Percentiles rank a stretch among this genome's conserved stretches.
Conservation (phyloP, 2,329 filamentous ascomycete genomes). For the Bipolaris bicolor region DNA sequence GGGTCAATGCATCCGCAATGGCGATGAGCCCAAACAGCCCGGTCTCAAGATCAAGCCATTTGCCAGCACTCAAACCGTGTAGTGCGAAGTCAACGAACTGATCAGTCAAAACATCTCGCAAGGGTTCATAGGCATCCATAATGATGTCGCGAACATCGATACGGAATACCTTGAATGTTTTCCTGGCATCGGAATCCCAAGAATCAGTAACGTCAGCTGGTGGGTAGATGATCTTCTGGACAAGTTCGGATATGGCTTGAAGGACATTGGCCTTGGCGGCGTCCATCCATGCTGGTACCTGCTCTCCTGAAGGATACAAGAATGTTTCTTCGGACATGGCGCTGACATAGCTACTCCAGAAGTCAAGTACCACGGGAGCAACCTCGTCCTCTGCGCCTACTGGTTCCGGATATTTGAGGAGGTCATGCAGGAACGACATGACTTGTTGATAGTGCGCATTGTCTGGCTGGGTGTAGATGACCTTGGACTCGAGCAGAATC, state of each 20-base stretch:
- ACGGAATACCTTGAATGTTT: constrained; percentile 73
- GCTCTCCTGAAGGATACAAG: constrained; percentile 39
- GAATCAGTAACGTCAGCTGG: constrained; percentile 60
- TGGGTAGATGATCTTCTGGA: constrained; percentile 73
- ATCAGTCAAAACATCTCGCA: constrained; percentile 54
- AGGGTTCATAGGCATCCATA: constrained; percentile 69
- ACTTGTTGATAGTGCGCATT: constrained; percentile 43
- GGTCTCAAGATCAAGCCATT: constrained; percentile 60
- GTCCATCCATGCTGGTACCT: constrained; percentile 61
- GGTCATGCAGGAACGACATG: constrained; percentile 62
- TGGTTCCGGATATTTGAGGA: constrained; percentile 70
- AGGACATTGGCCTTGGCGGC: constrained; percentile 65
- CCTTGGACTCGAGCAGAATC: constrained; percentile 41
- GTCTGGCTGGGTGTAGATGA: constrained; percentile 57
- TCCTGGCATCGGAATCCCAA: constrained; percentile 74
- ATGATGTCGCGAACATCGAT: constrained; percentile 81
- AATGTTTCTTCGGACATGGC: constrained; percentile 63
- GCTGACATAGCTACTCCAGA: constrained; percentile 80
- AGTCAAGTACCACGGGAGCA: constrained; percentile 76
- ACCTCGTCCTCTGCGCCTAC: constrained; percentile 76
- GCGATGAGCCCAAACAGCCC: constrained; percentile 68
- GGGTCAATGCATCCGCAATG: constrained; percentile 69
- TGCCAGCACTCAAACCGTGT: constrained; percentile 47
- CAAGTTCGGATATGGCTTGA: constrained; percentile 69
- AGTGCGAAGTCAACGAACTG: constrained; percentile 55